Conservation (phyloP, 2,329 filamentous ascomycete genomes). For the Colletotrichum camelliae region DNA sequence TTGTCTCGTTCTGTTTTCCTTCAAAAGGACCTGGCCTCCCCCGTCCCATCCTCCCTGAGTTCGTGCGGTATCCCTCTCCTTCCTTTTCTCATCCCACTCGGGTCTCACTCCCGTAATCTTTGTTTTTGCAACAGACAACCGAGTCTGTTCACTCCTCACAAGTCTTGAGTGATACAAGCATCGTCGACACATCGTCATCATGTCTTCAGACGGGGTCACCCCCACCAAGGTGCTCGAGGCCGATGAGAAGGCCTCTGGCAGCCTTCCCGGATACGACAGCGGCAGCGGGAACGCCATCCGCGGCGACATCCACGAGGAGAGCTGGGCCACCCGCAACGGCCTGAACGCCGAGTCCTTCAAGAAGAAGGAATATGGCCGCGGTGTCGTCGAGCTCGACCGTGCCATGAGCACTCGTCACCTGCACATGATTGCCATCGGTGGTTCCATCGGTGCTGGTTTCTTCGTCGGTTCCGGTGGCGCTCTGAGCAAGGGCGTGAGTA, state of each 20-base stretch:
- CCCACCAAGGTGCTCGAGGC: constrained; percentile 17
- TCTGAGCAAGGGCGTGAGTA: constrained; percentile 46
- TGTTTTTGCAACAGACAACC: neutral
- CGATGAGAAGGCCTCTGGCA: constrained; percentile 11
- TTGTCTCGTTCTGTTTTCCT: neutral
- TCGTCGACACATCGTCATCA: neutral
- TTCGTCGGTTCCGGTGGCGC: constrained; percentile 65
- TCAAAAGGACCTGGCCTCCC: constrained; percentile 4
- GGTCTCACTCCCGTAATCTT: constrained; percentile 5
- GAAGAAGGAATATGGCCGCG: constrained; percentile 26
- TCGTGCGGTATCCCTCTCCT: neutral
- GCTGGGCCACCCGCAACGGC: constrained; percentile 41
- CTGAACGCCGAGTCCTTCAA: constrained; percentile 45
- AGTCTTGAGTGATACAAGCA: neutral
- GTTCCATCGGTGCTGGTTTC: constrained; percentile 67
- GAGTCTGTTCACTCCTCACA: neutral
- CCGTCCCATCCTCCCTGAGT: neutral
- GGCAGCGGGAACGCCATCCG: constrained; percentile 19
- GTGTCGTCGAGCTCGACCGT: constrained; percentile 42
- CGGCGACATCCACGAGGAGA: constrained; percentile 28
- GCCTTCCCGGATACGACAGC: constrained; percentile 11
- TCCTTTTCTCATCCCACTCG: constrained; percentile 2
- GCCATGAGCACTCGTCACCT: constrained; percentile 62
- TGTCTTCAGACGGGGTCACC: constrained; percentile 14
- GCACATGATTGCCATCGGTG: constrained; percentile 68